Conservation (phyloP, 768 basidiomycete species). For the Phaffia australis region DNA sequence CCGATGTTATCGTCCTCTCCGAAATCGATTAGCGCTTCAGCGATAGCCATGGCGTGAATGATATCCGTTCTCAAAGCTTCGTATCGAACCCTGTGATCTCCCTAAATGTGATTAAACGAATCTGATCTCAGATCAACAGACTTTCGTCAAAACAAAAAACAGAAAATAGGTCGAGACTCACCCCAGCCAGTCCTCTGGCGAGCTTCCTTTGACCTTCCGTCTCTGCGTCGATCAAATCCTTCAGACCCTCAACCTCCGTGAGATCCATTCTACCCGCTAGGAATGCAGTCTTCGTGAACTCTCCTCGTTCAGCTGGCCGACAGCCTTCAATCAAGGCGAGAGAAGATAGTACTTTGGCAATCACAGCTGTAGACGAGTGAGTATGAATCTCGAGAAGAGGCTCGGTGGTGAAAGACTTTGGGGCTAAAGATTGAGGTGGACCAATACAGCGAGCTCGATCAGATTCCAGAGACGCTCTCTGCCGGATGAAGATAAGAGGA, state of each 20-base stretch:
- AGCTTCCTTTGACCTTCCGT: constrained; percentile 69
- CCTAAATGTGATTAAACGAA: constrained; percentile 43
- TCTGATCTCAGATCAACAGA: background rate
- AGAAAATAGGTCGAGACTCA: constrained; percentile 39
- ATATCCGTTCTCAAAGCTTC: constrained; percentile 56
- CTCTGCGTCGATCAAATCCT: constrained; percentile 78
- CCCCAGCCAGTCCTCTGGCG: constrained; percentile 58
- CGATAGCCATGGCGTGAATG: constrained; percentile 59
- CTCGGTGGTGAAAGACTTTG: constrained; percentile 72
- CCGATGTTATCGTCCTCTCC: constrained; percentile 85
- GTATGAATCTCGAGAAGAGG: constrained; percentile 73
- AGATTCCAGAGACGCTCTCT: background rate
- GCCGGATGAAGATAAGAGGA: constrained; percentile 5
- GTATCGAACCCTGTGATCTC: constrained; percentile 50
- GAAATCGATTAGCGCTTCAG: constrained; percentile 87
- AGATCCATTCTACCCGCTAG: constrained; percentile 69
- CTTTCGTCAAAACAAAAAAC: background rate
- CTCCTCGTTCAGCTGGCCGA: constrained; percentile 72
- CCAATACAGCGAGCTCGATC: background rate
- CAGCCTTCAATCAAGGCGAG: constrained; percentile 50
- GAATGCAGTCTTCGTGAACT: constrained; percentile 79
- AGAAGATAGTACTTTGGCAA: constrained; percentile 48
- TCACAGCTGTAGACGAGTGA: constrained; percentile 73
- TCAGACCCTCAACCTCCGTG: constrained; percentile 78
- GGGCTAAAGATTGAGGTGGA: constrained; percentile 43